Conservation (phyloP, 2,329 filamentous ascomycete species). For the Furcasterigmium furcatum region DNA sequence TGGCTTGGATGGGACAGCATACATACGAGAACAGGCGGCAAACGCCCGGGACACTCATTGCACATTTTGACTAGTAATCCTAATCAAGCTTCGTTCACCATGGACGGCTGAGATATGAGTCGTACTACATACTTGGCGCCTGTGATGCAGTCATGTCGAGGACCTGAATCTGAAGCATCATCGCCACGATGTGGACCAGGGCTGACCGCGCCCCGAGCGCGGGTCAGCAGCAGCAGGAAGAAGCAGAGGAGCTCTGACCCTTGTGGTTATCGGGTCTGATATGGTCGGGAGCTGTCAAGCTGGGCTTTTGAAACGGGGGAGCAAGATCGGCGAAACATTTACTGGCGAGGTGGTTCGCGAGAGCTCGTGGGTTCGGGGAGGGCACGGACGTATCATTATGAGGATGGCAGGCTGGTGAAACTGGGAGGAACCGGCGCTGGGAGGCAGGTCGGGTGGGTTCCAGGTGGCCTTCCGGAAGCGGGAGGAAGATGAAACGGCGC, state of each 20-base stretch:
- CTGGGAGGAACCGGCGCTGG: not conserved
- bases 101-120: no score
- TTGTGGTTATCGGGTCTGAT: no score
- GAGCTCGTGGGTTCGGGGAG: not conserved
- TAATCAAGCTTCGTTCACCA: not conserved
- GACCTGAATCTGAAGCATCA: slow-evolving; percentile 1
- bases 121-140: no score
- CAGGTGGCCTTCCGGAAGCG: not conserved
- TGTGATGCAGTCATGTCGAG: no score
- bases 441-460: not conserved
- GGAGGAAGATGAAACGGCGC: not conserved
- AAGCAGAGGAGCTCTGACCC: not conserved
- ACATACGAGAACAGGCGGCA: not conserved
- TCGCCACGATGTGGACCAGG: not conserved
- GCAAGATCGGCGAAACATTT: not conserved
- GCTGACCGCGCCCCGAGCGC: no score
- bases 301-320: not conserved
- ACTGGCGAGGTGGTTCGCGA: not conserved
- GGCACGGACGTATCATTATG: not conserved
- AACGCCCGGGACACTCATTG: not conserved
- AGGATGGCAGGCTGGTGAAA: not conserved
- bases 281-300: not conserved
- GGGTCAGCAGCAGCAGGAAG: not conserved
- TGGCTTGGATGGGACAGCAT: not conserved
- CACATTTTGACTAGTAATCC: not conserved